Conservation (phyloP, 768 basidiomycete genomes). For the Lactarius trivialis region DNA sequence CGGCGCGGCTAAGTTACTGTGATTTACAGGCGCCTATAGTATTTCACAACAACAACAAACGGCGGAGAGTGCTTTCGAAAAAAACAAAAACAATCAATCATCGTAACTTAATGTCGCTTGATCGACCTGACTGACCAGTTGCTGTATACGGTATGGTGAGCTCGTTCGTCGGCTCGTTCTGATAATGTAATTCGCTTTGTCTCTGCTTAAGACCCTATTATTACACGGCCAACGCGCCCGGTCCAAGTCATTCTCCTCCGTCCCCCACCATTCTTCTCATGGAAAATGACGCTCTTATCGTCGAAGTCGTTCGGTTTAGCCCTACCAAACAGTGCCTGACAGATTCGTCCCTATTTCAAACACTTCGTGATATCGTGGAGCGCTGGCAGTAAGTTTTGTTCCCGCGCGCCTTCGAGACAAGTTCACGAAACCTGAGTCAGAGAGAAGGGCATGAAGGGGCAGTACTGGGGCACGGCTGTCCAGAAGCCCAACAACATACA, state of each 20-base stretch:
- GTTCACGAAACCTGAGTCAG: not conserved
- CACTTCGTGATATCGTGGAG: not conserved
- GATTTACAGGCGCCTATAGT: too few relatives aligned
- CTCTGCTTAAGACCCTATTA: not conserved
- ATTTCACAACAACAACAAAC: too few relatives aligned
- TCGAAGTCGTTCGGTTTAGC: not conserved
- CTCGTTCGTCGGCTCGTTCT: too few relatives aligned
- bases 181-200: too few relatives aligned
- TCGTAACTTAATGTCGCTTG: too few relatives aligned
- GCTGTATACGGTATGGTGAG: too few relatives aligned
- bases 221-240: too few relatives aligned
- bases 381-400: slow-evolving; percentile 6
- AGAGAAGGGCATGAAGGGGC: slow-evolving; percentile 2
- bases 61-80: too few relatives aligned
- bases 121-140: too few relatives aligned
- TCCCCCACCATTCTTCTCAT: not conserved
- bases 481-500: not conserved
- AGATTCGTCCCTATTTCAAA: not conserved
- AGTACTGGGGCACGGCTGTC: slow-evolving; percentile 8
- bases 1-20: too few relatives aligned
- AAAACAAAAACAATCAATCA: too few relatives aligned
- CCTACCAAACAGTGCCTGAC: not conserved
- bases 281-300: not conserved
- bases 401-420: not conserved
- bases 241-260: not conserved